A percentile compares a stretch with the other conserved stretches of the same genome.
Conservation (phyloP, 306 rosid genomes). For the Vachellia collinsii region DNA sequence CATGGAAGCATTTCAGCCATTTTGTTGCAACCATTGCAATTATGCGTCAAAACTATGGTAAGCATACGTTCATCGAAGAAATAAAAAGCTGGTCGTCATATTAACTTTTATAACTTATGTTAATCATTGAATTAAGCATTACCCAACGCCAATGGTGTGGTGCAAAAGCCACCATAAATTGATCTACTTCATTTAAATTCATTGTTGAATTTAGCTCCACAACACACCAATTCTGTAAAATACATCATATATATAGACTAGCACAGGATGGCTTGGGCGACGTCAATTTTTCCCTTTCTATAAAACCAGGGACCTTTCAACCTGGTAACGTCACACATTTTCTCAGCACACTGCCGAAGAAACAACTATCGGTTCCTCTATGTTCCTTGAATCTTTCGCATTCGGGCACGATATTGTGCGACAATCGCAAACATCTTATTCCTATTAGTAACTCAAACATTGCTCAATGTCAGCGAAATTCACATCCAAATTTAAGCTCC, state of each 20-base stretch:
- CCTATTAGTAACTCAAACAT: not conserved
- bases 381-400: not conserved
- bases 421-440: not conserved
- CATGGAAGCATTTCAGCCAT: not conserved
- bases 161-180: not conserved
- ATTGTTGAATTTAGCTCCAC: not conserved
- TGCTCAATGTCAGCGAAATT: not conserved
- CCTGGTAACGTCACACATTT: not conserved
- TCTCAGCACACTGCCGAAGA: not conserved
- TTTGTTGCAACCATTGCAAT: not conserved
- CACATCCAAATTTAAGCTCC: not conserved
- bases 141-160: not conserved
- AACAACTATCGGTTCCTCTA: not conserved
- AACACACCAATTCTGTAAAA: not conserved
- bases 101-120: not conserved
- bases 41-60: not conserved
- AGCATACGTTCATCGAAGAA: not conserved
- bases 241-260: not conserved
- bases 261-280: not conserved
- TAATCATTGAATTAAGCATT: not conserved
- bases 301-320: not conserved
- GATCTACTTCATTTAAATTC: not conserved
- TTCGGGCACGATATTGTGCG: not conserved
- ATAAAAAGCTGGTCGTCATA: not conserved
- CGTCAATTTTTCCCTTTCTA: not conserved